A percentile compares a stretch with the other conserved stretches of the same genome.
Conservation (phyloP, 208 protist species). For the Wallacemonas sp. region DNA sequence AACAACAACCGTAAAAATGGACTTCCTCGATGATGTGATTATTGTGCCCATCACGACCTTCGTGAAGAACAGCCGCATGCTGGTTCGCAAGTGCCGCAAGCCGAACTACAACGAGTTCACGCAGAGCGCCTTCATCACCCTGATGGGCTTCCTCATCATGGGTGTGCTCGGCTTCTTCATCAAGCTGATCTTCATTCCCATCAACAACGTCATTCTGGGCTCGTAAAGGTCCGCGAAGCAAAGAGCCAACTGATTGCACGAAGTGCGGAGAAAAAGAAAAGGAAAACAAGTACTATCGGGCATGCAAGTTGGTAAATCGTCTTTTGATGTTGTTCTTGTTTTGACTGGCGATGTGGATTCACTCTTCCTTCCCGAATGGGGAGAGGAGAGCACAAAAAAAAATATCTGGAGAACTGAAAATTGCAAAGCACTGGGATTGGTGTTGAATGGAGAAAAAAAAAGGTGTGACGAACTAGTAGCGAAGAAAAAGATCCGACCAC, state of each 20-base stretch:
- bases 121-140: constrained; percentile 79
- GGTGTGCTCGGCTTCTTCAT: constrained; percentile 96
- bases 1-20: constrained; percentile 51
- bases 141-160: constrained; percentile 94
- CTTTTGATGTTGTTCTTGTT: too few species aligned
- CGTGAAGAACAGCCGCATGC: constrained; percentile 87
- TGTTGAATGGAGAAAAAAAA: not conserved
- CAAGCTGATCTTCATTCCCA: constrained; percentile 96
- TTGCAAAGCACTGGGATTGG: not conserved
- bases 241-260: too few species aligned
- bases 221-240: constrained; percentile 21
- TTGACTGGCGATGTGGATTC: too few species aligned
- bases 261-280: too few species aligned
- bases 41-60: constrained; percentile 82
- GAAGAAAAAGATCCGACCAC: constrained; percentile 16
- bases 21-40: constrained; percentile 82
- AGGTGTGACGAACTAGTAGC: not conserved
- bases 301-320: too few species aligned
- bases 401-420: too few species aligned
- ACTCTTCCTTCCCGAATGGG: too few species aligned
- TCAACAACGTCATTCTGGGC: constrained; percentile 96
- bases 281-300: too few species aligned
- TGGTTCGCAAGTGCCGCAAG: constrained; percentile 92
- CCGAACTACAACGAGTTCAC: constrained; percentile 94
- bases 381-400: too few species aligned